A percentile compares a stretch with the other conserved stretches of the same genome.
Evolutionary conservation across 83 land plant genomes (phyloP).

Genomic region (Thuja plicata): DNA sequence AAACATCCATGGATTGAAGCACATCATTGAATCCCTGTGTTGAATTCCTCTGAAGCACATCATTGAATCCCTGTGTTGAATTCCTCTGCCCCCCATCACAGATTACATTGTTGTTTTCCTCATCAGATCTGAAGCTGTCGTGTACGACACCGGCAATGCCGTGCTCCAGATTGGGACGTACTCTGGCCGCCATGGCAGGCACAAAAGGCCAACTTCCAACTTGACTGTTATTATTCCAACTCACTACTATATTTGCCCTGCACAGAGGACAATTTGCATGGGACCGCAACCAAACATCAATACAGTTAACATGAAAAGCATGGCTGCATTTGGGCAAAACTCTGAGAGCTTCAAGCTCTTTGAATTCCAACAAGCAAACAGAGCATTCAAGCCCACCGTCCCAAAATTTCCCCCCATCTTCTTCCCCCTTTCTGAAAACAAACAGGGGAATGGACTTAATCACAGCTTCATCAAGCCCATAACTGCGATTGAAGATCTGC

Average conservation of each 20-base stretch:
- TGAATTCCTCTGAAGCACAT: neutral
- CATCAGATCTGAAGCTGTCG: neutral
- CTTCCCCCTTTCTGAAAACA: conserved; percentile 18
- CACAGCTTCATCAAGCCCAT: conserved; percentile 30
- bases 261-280: conserved; percentile 53
- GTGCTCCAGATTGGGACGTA: conserved; percentile 1
- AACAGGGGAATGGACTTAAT: conserved; percentile 26
- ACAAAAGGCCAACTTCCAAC: neutral
- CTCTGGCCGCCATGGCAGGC: conserved; percentile 7
- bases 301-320: conserved; percentile 47
- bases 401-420: conserved; percentile 8
- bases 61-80: neutral
- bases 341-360: conserved; percentile 28
- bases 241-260: conserved; percentile 24
- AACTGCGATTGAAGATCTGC: conserved; percentile 19
- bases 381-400: conserved; percentile 35
- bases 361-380: conserved; percentile 48
- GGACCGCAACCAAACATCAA: conserved; percentile 46
- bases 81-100: neutral
- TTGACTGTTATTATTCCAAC: neutral
- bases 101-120: neutral
- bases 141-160: conserved; percentile 8
- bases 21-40: too few relatives aligned
- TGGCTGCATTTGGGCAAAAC: conserved; percentile 51
- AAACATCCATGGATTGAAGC: neutral